Conservation (phyloP, 345 rosid genomes). For the Aquilaria yunnanensis region DNA sequence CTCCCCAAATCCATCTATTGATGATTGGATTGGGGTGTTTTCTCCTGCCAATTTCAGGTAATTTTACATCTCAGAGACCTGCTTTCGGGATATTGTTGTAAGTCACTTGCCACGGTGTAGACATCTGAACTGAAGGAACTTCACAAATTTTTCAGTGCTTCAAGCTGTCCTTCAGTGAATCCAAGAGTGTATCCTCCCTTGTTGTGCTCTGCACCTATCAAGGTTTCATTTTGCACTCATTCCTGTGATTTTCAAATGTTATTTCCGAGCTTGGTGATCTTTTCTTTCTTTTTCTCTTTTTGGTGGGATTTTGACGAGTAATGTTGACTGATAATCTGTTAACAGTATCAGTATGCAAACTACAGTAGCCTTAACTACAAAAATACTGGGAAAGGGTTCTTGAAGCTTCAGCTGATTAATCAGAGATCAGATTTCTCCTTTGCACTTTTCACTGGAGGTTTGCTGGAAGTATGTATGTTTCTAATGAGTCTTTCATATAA, state of each 20-base stretch:
- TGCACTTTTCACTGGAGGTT: conserved; percentile 49
- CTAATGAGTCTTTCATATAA: not conserved
- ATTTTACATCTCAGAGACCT: not conserved
- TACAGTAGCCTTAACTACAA: conserved; percentile 39
- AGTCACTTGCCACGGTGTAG: no score
- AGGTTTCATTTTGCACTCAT: conserved; percentile 25
- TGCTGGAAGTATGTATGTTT: conserved; percentile 44
- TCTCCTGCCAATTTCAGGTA: conserved; percentile 76
- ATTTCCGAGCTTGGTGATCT: conserved; percentile 1
- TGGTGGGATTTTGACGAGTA: not conserved
- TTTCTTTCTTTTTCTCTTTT: not conserved
- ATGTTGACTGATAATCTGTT: conserved; percentile 6
- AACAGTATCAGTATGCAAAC: conserved; percentile 56
- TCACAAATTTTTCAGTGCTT: conserved; percentile 29
- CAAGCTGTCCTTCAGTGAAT: conserved; percentile 36
- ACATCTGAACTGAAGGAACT: no score
- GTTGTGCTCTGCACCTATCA: conserved; percentile 51
- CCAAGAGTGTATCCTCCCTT: conserved; percentile 34
- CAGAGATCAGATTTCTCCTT: conserved; percentile 66
- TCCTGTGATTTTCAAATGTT: not conserved
- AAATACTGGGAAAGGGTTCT: conserved; percentile 34
- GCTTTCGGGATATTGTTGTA: not conserved
- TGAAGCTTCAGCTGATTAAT: conserved; percentile 59
- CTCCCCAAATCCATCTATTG: conserved; percentile 46
- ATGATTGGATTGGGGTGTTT: conserved; percentile 80